Evolutionary conservation across 495 filamentous ascomycete genomes (phyloP), one percentile per base, ranked within the genome.

Genomic region (Coniosporium apollinis): DNA sequence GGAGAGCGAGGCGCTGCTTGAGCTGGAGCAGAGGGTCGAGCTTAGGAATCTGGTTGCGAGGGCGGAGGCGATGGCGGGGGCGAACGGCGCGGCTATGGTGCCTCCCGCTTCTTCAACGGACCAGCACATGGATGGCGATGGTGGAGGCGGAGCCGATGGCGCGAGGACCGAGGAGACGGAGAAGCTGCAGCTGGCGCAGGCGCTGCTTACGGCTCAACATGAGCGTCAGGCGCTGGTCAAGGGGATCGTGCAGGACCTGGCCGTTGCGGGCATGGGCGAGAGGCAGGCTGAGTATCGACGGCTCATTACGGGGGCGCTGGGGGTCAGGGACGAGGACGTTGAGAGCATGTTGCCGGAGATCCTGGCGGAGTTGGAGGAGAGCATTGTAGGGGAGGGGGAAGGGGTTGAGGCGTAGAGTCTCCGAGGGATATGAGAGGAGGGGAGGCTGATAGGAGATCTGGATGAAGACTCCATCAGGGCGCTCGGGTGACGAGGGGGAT

Each of bases 1-100:
- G 16, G 70, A 74, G 13, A 67, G 82, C 33, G 79, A 84, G 47
- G 74, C 75, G 19, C 80, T 94, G 28, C 62, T 87, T 4, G 77
- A 84, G 30, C 62, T 77, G 38, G 73, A 58, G 30, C 47, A 57
- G 28, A 36, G 35, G 6, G n/a, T 14, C 11, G 46, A 50, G 24
- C 32, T 50, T 10, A 18, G 13, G 10, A 22, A 29, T 2, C 21
- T 43, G 11, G n/a, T n/a, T n/a, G n/a, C n/a, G n/a, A n/a, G n/a
- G n/a, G n/a, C n/a, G n/a, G n/a, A n/a, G n/a, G n/a, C n/a, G n/a
- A n/a, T n/a, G n/a, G n/a, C n/a, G n/a, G n/a, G n/a, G n/a, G n/a
- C n/a, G n/a, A n/a, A n/a, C n/a, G n/a, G n/a, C n/a, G n/a, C n/a
- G n/a, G n/a, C n/a, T n/a, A n/a, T n/a, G n/a, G n/a, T n/a, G n/a